Evolutionary conservation across 495 filamentous ascomycete species (phyloP).

Genomic region (Xylaria sp.): DNA sequence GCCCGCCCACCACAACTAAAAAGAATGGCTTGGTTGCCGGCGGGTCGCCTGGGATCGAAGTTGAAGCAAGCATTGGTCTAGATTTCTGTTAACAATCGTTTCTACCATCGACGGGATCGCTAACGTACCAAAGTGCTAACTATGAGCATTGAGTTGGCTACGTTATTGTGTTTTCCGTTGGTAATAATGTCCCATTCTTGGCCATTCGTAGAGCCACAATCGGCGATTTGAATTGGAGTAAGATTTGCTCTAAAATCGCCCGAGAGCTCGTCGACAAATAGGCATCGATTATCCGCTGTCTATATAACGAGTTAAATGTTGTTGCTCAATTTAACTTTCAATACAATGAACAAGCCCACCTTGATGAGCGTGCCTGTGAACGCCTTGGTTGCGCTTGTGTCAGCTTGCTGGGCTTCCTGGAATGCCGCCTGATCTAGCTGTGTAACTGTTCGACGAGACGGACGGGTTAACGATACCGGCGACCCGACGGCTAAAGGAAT

Average conservation of each 20-base stretch:
- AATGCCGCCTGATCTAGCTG: conserved; percentile 55
- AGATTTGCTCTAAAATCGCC: conserved; percentile 65
- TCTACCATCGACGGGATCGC: not conserved
- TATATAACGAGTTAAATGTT: conserved; percentile 27
- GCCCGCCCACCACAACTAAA: conserved; percentile 65
- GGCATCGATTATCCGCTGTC: conserved; percentile 60
- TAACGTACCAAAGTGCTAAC: conserved; percentile 57
- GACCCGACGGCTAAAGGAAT: conserved; percentile 21
- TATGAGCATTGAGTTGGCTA: conserved; percentile 51
- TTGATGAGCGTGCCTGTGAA: conserved; percentile 56
- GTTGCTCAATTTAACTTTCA: not conserved
- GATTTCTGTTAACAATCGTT: conserved; percentile 6
- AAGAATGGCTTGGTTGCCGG: conserved; percentile 56
- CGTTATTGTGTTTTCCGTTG: conserved; percentile 56
- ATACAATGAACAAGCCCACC: conserved; percentile 38
- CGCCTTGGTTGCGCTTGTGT: conserved; percentile 56
- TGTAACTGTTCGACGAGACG: conserved; percentile 45
- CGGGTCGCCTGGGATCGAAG: conserved; percentile 57
- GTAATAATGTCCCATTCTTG: conserved; percentile 65
- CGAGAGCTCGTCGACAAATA: conserved; percentile 60
- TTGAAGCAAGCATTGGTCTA: conserved; percentile 64
- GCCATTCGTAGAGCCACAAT: conserved; percentile 55
- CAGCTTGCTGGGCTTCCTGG: conserved; percentile 58
- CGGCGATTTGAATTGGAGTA: conserved; percentile 57
- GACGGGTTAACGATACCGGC: conserved; percentile 26